A percentile compares a stretch with the other conserved stretches of the same genome.
phyloP scores from a whole-genome alignment of 2,329 filamentous ascomycete genomes.

The Paraphaeosphaeria minitans region DNA sequence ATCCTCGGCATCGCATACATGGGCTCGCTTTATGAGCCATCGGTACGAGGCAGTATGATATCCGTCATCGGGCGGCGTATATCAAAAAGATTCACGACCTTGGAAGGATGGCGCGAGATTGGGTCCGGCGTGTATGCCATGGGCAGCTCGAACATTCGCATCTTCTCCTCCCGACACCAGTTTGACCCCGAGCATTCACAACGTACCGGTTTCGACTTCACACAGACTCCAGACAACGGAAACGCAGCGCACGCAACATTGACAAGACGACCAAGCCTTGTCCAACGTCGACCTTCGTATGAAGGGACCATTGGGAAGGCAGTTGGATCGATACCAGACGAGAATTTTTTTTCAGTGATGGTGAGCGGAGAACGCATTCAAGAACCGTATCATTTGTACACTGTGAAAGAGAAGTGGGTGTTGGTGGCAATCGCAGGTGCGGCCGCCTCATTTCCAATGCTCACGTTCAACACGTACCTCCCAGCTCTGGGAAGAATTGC shows the following conservation, averaged over 20 bases:
- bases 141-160: slow-evolving; percentile 22
- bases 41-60: slow-evolving; percentile 13
- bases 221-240: not conserved
- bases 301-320: slow-evolving; percentile 17
- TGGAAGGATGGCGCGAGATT: slow-evolving; percentile 27
- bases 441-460: slow-evolving; percentile 51
- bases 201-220: slow-evolving; percentile 9
- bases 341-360: not conserved
- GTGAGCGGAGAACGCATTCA: not conserved
- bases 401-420: slow-evolving; percentile 15
- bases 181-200: slow-evolving; percentile 23
- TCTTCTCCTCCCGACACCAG: slow-evolving; percentile 20
- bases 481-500: slow-evolving; percentile 45
- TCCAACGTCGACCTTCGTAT: slow-evolving; percentile 8
- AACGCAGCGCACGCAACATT: not conserved
- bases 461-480: slow-evolving; percentile 55
- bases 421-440: slow-evolving; percentile 35
- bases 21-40: slow-evolving; percentile 20
- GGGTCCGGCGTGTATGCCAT: slow-evolving; percentile 22
- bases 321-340: slow-evolving; percentile 7
- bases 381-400: slow-evolving; percentile 20
- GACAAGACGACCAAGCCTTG: not conserved
- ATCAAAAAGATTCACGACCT: slow-evolving; percentile 24
- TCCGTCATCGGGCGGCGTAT: slow-evolving; percentile 7
- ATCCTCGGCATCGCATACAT: slow-evolving; percentile 6